Evolutionary conservation across 2,329 filamentous ascomycete species (phyloP), one percentile per base, ranked within the genome.

Genomic region (Bisporella sp.): DNA sequence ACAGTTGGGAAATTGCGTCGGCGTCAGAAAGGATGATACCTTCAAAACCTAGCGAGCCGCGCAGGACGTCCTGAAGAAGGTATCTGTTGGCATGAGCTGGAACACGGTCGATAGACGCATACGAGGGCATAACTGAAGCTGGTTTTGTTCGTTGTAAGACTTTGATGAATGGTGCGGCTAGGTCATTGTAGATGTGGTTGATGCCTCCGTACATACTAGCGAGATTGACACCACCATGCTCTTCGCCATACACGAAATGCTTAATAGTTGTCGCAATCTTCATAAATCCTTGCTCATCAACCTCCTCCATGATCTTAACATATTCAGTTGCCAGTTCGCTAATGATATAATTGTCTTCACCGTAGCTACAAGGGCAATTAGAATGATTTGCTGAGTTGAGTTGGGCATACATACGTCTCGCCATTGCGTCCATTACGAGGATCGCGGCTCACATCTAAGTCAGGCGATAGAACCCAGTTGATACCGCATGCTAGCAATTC

Each of bases 191-290:
- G 42, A 45, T 29, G 42, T 45, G 9, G 13, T 45, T 45, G 7
- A 31, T 6, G 6, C 42, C 42, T 12, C 42, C 42, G 28, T 29
- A 30, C 7, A 30, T 8, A 6, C 42, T 45, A 30, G 66, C 67
- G 0, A 51, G 48, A 54, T 69, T 69, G 44, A 69, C 60, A 28
- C 67, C 66, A 39, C 66, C 67, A 28, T 57, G 62, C 2, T 53
- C 51, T 6, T 58, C 54, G n/a, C 67, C 67, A 39, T 64, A 69
- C 4, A 69, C 58, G 51, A 62, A 69, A 48, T 68, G 67, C 56
- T 69, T 69, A 50, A 68, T 62, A 2, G 66, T 69, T 4, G 63
- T 65, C 2, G 67, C 66, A 4, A 69, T 60, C 45, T 66, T 66
- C 47, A 67, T 46, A 48, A 60, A 66, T 21, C 66, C 64, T 11